phyloP scores from a whole-genome alignment of 371 early-diverging fungal species.

The Actinomucor elegans region DNA sequence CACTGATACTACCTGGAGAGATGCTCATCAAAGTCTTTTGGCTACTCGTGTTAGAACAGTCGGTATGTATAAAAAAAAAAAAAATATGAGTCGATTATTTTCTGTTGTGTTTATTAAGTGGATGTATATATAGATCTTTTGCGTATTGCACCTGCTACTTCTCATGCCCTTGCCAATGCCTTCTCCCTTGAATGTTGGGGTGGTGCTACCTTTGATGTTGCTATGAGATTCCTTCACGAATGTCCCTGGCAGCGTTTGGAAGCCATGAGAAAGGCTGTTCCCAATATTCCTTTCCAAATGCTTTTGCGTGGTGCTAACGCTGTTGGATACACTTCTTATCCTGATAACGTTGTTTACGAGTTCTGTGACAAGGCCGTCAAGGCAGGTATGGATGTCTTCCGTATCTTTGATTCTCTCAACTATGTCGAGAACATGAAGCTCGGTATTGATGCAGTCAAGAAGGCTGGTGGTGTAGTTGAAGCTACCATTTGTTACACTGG shows the following conservation, averaged over 20 bases:
- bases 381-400: conserved; percentile 92
- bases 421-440: conserved; percentile 92
- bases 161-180: conserved; percentile 82
- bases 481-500: conserved; percentile 92
- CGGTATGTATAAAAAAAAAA: conserved; percentile 34
- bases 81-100: conserved; percentile 1
- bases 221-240: conserved; percentile 91
- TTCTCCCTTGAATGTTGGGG: conserved; percentile 93
- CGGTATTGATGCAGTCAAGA: conserved; percentile 89
- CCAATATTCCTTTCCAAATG: conserved; percentile 97
- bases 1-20: conserved; percentile 94
- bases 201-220: conserved; percentile 94
- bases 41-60: conserved; percentile 93
- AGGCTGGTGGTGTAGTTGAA: conserved; percentile 93
- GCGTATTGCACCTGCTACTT: conserved; percentile 82
- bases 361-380: conserved; percentile 89
- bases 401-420: conserved; percentile 94
- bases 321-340: conserved; percentile 95
- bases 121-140: conserved; percentile 56
- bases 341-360: conserved; percentile 93
- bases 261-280: conserved; percentile 77
- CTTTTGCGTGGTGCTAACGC: conserved; percentile 95
- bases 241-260: conserved; percentile 92
- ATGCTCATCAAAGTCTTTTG: conserved; percentile 91
- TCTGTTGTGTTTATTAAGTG: neutral